phyloP scores from a whole-genome alignment of 805 yeast species.

The Scheffersomyces ergatensis region DNA sequence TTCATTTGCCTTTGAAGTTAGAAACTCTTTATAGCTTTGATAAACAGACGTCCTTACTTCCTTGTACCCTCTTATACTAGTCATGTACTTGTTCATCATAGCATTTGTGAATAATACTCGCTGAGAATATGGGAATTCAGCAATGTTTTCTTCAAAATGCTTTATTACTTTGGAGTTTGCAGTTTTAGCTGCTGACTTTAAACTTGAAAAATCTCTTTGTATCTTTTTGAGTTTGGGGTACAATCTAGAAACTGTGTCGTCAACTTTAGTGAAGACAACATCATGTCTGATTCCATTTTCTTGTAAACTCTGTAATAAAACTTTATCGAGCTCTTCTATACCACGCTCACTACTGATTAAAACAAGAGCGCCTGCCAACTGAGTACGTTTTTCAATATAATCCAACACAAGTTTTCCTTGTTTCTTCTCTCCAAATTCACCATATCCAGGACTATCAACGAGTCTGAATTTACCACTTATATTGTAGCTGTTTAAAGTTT shows the following conservation, averaged over 20 bases:
- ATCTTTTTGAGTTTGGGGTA: slow-evolving; percentile 10
- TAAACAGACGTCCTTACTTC: slow-evolving; percentile 50
- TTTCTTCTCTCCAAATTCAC: slow-evolving; percentile 56
- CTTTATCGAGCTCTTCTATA: slow-evolving; percentile 52
- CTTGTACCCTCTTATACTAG: slow-evolving; percentile 49
- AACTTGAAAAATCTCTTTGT: slow-evolving; percentile 3
- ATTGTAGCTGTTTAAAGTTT: slow-evolving; percentile 69
- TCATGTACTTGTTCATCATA: slow-evolving; percentile 24
- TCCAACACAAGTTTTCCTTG: slow-evolving; percentile 73
- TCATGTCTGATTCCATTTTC: slow-evolving; percentile 66
- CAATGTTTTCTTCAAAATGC: slow-evolving; percentile 35
- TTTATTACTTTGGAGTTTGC: slow-evolving; percentile 18
- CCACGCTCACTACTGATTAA: slow-evolving; percentile 63
- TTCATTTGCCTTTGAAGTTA: not conserved
- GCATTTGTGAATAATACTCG: slow-evolving; percentile 55
- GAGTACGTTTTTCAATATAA: slow-evolving; percentile 55
- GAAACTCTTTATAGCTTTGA: slow-evolving; percentile 43
- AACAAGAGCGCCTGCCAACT: slow-evolving; percentile 57
- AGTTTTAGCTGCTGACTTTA: slow-evolving; percentile 15
- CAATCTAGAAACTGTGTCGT: slow-evolving; percentile 39
- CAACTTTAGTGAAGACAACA: slow-evolving; percentile 75
- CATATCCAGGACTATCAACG: slow-evolving; percentile 92
- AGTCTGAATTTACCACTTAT: slow-evolving; percentile 61
- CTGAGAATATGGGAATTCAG: slow-evolving; percentile 28
- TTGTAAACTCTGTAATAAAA: slow-evolving; percentile 49